phyloP scores from a whole-genome alignment of 768 basidiomycete genomes.

The Phaffia australis region DNA sequence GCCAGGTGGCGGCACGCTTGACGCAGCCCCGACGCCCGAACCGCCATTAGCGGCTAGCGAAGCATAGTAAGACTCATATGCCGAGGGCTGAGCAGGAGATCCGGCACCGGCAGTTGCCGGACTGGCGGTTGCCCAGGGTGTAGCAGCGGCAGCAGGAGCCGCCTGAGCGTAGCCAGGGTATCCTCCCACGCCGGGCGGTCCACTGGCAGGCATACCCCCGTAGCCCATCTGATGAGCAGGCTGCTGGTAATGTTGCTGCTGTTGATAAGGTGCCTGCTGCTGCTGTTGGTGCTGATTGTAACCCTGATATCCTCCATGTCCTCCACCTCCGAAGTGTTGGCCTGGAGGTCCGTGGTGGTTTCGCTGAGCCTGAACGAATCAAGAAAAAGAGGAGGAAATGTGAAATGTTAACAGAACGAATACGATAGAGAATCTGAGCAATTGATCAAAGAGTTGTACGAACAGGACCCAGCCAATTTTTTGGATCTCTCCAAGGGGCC shows the following conservation, averaged over 20 bases:
- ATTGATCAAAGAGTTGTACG: not conserved
- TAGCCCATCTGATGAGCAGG: not conserved
- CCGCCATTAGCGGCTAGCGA: slow-evolving; percentile 7
- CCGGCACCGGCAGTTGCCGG: not conserved
- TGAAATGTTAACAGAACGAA: not conserved
- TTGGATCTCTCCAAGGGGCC: slow-evolving; percentile 23
- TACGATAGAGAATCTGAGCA: not conserved
- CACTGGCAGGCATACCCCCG: not conserved
- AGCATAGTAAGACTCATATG: slow-evolving; percentile 22
- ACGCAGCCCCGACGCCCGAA: not conserved
- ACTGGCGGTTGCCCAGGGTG: not conserved
- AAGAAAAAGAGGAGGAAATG: not conserved
- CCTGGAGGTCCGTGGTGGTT: slow-evolving; percentile 12
- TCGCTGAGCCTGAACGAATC: not conserved
- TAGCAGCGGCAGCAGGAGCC: not conserved
- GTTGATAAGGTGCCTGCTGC: not conserved
- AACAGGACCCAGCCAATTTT: slow-evolving; percentile 25
- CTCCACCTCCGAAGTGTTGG: not conserved
- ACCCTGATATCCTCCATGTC: not conserved
- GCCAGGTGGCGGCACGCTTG: slow-evolving; percentile 3
- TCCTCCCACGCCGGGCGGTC: not conserved
- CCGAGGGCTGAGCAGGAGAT: slow-evolving; percentile 4
- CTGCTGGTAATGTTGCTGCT: not conserved
- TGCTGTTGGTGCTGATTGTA: slow-evolving; percentile 5
- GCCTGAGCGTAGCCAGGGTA: no score